These are phyloP conservation scores for Waltergamsia citrina DNA, from an alignment of 2,329 filamentous ascomycete species.

Conservation along the genomic window DNA sequence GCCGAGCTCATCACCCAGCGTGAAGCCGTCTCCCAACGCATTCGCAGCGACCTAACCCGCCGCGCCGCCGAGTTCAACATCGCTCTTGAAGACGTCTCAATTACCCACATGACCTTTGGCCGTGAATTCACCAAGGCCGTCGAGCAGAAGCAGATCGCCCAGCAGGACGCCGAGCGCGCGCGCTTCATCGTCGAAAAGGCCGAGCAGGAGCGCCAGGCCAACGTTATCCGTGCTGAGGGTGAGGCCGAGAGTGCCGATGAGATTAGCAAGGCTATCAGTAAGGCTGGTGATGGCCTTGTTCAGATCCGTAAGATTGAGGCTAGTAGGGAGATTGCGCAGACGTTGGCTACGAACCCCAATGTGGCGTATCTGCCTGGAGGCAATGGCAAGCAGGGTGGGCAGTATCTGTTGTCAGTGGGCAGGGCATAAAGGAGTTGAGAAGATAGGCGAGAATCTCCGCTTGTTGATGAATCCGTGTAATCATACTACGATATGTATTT, in stretches of 20 bases:
- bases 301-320: slow-evolving; percentile 97
- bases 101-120: slow-evolving; percentile 99
- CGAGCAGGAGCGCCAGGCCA: slow-evolving; percentile 97
- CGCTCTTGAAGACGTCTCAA: slow-evolving; percentile 94
- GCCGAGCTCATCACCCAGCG: slow-evolving; percentile 98
- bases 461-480: slow-evolving; percentile 15
- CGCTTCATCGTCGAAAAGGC: slow-evolving; percentile 98
- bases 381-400: slow-evolving; percentile 46
- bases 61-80: slow-evolving; percentile 98
- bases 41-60: slow-evolving; percentile 83
- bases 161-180: slow-evolving; percentile 95
- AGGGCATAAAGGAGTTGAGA: slow-evolving; percentile 20
- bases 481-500: slow-evolving; percentile 22
- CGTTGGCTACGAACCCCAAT: slow-evolving; percentile 83
- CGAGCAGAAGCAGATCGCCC: slow-evolving; percentile 99
- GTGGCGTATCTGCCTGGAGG: slow-evolving; percentile 88
- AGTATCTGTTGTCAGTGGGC: slow-evolving; percentile 44
- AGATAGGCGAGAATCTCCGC: slow-evolving; percentile 19
- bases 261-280: slow-evolving; percentile 87
- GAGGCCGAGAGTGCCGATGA: slow-evolving; percentile 95
- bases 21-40: slow-evolving; percentile 91
- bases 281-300: slow-evolving; percentile 86
- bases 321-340: slow-evolving; percentile 88
- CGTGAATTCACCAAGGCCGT: slow-evolving; percentile 98
- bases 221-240: slow-evolving; percentile 95